These are phyloP conservation scores for Arxiozyma telluris DNA, from an alignment of 1,139 yeast species.

Conservation along the genomic window DNA sequence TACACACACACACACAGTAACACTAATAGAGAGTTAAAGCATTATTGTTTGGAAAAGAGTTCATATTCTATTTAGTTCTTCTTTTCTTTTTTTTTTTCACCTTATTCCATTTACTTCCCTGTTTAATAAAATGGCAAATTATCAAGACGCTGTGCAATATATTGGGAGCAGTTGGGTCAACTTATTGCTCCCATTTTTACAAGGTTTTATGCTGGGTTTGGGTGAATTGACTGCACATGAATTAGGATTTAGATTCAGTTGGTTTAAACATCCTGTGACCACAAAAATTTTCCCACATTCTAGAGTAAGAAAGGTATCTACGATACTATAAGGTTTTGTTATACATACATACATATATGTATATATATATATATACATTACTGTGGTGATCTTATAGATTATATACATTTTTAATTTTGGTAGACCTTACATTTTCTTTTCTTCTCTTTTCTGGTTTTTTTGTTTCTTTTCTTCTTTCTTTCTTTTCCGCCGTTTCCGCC, in stretches of 20 bases:
- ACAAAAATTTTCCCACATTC: conserved; percentile 21
- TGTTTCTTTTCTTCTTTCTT: background rate
- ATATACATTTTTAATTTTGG: no score
- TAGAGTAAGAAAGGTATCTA: background rate
- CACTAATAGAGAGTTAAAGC: no score
- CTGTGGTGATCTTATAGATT: background rate
- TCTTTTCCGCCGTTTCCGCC: no score
- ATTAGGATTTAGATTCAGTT: conserved; percentile 69
- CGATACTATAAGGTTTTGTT: background rate
- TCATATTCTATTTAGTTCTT: background rate
- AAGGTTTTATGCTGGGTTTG: conserved; percentile 93
- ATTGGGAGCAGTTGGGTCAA: conserved; percentile 53
- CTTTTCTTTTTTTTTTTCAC: background rate
- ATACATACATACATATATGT: no score
- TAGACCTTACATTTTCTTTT: no score
- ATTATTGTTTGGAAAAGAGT: background rate
- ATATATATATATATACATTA: no score
- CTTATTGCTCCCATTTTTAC: conserved; percentile 74
- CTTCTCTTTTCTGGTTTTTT: no score
- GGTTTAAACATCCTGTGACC: conserved; percentile 41
- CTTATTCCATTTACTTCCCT: background rate
- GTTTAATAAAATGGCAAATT: background rate
- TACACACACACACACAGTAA: no score
- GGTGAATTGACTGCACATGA: conserved; percentile 96
- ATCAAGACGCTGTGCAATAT: background rate